Base-by-base conservation (phyloP, 176 grass and related monocot species). In the Secale cereale region DNA sequence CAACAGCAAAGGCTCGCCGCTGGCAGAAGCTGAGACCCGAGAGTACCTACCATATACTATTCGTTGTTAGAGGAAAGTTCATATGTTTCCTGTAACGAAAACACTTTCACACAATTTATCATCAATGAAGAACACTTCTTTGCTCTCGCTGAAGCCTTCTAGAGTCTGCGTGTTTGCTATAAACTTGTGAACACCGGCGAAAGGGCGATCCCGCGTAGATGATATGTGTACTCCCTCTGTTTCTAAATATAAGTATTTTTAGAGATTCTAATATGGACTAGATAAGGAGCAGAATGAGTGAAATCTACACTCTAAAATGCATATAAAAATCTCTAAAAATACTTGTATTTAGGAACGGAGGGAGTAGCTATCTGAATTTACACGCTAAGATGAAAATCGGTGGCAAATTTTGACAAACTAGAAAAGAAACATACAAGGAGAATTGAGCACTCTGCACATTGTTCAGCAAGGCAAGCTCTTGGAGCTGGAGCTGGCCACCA, bases 391-490 rank as follows among this genome's bases (percentile, higher is more conserved):
- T 35, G 54, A 43, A 61, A 60, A 20, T 0, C 6, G 20, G 7
- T 76, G 8, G 13, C 19, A 27, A 45, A 43, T 43, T 63, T 30
- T 60, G 8, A 45, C 31, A 56, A 60, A 59, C 32, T 59, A 11
- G 5, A 35, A 35, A 17, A 22, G 31, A 4, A 63, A 20, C 48
- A 52, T 19, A 52, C 15, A 52, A 22, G n/a, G 1, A 71, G 50
- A 71, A 63, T 2, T 43, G 41, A 79, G 7, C 36, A 25, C 59
- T 28, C 17, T 65, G 23, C 7, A 17, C 2, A 43, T 59, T 4
- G 33, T 60, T 92, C 81, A 95, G 45, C 81, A 92, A 83, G 93
- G 97, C 86, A 94, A 88, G 82, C 97, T 99, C 86, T 96, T 99
- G 68, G 97, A 99, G 87, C 97, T 94, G 3, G 91, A 91, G 64